Evolutionary conservation across 306 rosid genomes (phyloP).

Genomic region (Cyamopsis tetragonoloba): DNA sequence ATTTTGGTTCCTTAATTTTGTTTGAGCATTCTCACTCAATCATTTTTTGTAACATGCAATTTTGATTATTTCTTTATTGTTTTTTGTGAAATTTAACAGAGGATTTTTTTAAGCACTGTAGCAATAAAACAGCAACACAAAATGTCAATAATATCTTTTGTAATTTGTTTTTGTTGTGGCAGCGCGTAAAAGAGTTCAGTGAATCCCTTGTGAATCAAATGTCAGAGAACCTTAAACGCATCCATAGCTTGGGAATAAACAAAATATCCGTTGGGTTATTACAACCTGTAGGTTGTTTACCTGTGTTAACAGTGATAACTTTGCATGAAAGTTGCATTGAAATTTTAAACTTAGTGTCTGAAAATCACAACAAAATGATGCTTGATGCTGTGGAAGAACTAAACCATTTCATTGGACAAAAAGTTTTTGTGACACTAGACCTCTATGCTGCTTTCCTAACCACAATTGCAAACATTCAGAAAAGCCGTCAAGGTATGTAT

Average conservation of each 20-base stretch:
- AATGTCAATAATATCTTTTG: background rate
- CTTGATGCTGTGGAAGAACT: constrained; percentile 23
- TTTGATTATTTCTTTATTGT: no score
- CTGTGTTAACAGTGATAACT: background rate
- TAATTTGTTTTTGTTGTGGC: background rate
- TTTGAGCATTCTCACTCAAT: no score
- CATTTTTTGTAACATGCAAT: no score
- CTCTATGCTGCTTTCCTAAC: constrained; percentile 31
- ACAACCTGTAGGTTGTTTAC: constrained; percentile 49
- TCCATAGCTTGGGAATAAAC: constrained; percentile 33
- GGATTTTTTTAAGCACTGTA: no score
- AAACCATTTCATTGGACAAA: constrained; percentile 11
- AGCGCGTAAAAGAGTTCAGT: constrained; percentile 30
- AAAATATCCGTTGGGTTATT: constrained; percentile 40
- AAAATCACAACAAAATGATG: constrained; percentile 37
- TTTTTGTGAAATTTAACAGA: no score
- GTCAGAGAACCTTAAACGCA: constrained; percentile 27
- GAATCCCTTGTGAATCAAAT: constrained; percentile 35
- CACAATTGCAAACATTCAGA: constrained; percentile 12
- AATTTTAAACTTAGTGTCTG: constrained; percentile 15
- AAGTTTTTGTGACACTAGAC: constrained; percentile 35
- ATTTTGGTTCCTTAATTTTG: no score
- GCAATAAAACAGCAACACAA: background rate
- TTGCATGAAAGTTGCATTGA: constrained; percentile 9
- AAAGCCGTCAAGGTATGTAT: background rate